Evolutionary conservation across 495 filamentous ascomycete genomes (phyloP).

Genomic region (Neurospora sp.): DNA sequence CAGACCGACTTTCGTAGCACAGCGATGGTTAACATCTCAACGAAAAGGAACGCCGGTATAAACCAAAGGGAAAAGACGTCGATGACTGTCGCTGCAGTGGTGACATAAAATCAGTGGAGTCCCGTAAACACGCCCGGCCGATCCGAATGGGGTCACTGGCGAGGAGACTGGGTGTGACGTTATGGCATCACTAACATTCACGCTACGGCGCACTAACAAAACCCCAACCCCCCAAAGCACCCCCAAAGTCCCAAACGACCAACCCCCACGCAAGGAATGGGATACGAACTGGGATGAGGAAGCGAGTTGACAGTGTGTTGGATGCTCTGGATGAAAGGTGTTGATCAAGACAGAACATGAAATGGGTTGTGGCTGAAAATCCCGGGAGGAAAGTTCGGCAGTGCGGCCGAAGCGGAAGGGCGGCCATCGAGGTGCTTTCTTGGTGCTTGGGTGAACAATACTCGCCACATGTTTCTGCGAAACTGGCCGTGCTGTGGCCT

Average conservation of each 20-base stretch:
- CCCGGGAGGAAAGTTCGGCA: neutral
- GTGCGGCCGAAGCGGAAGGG: neutral
- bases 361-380: neutral
- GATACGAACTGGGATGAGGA: neutral
- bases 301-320: neutral
- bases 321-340: neutral
- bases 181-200: neutral
- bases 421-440: neutral
- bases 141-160: neutral
- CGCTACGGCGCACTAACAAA: neutral
- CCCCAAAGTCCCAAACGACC: neutral
- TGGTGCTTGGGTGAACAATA: neutral
- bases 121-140: neutral
- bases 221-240: neutral
- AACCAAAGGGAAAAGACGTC: neutral
- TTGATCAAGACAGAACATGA: neutral
- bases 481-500: neutral
- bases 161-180: neutral
- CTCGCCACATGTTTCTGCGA: neutral
- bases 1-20: neutral
- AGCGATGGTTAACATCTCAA: too few relatives aligned
- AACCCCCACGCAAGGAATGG: neutral
- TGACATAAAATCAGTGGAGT: neutral
- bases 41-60: neutral
- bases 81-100: neutral